A percentile compares a stretch with the other conserved stretches of the same genome.
phyloP scores from a whole-genome alignment of 1,284 basidiomycete genomes.

The Marasmius tenuissimus region DNA sequence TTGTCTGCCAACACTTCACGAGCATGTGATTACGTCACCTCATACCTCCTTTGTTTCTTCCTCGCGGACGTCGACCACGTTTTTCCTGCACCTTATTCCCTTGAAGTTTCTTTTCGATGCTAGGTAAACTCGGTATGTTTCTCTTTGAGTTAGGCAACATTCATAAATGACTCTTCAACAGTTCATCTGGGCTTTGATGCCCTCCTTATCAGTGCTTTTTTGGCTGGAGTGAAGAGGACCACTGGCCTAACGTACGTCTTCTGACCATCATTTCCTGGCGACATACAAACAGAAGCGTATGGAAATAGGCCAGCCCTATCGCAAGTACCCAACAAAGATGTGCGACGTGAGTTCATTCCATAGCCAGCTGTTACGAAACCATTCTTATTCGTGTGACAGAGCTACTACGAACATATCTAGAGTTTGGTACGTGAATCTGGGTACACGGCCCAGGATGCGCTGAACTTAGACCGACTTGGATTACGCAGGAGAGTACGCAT shows the following conservation, averaged over 20 bases:
- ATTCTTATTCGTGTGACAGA: constrained; percentile 41
- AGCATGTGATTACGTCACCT: background rate
- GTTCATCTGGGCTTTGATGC: constrained; percentile 79
- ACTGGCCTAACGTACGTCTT: constrained; percentile 76
- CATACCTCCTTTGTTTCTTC: background rate
- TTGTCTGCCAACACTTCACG: background rate
- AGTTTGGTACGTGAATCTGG: constrained; percentile 55
- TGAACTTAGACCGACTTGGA: constrained; percentile 6
- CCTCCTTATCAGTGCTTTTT: constrained; percentile 71
- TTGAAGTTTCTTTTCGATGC: constrained; percentile 37
- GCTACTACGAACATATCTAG: constrained; percentile 71
- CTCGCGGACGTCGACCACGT: background rate
- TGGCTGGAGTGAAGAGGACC: constrained; percentile 77
- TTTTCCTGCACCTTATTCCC: background rate
- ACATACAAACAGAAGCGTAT: background rate
- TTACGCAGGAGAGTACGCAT: constrained; percentile 68
- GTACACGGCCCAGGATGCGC: background rate
- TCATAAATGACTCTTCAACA: constrained; percentile 1
- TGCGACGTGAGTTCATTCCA: constrained; percentile 63
- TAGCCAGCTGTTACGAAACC: background rate
- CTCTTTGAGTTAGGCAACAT: background rate
- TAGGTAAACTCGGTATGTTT: constrained; percentile 42
- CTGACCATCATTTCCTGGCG: background rate
- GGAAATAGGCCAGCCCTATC: constrained; percentile 59
- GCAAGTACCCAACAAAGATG: constrained; percentile 79